Evolutionary conservation across 768 basidiomycete species (phyloP).

Genomic region (Crepidotus variabilis): DNA sequence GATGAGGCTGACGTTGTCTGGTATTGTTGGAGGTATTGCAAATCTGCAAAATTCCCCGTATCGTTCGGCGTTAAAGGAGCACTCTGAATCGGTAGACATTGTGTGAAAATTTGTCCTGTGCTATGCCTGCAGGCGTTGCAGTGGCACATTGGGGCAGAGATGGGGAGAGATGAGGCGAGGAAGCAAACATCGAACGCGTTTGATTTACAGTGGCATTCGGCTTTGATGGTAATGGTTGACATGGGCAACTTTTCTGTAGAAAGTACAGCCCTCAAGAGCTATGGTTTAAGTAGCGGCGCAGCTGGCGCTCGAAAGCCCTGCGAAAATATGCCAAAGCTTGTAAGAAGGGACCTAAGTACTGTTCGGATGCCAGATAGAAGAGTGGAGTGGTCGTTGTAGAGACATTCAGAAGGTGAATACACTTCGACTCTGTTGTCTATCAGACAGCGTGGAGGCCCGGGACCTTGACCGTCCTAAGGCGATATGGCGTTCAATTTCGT

Average conservation of each 20-base stretch:
- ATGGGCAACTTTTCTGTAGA: neutral
- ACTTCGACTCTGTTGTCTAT: too few relatives aligned
- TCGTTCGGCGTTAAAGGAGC: neutral
- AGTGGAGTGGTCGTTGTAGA: too few relatives aligned
- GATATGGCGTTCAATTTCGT: too few relatives aligned
- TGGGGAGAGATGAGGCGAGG: constrained; percentile 5
- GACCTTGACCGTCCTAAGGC: too few relatives aligned
- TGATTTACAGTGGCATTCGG: constrained; percentile 10
- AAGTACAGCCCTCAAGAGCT: too few relatives aligned
- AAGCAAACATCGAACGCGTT: constrained; percentile 11
- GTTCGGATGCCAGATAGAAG: too few relatives aligned
- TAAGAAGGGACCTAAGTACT: too few relatives aligned
- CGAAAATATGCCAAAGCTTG: too few relatives aligned
- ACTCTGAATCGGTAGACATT: constrained; percentile 5
- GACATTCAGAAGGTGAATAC: too few relatives aligned
- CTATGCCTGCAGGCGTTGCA: constrained; percentile 15
- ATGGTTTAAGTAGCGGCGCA: too few relatives aligned
- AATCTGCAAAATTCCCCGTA: neutral
- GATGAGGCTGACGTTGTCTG: constrained; percentile 7
- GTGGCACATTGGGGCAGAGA: constrained; percentile 12
- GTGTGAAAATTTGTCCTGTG: constrained; percentile 11
- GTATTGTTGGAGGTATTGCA: neutral
- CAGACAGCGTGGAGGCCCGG: too few relatives aligned
- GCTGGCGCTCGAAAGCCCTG: too few relatives aligned
- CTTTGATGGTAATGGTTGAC: neutral